These are phyloP conservation scores for Hemileccinum impolitum DNA, from an alignment of 768 basidiomycete genomes.

Conservation along the genomic window DNA sequence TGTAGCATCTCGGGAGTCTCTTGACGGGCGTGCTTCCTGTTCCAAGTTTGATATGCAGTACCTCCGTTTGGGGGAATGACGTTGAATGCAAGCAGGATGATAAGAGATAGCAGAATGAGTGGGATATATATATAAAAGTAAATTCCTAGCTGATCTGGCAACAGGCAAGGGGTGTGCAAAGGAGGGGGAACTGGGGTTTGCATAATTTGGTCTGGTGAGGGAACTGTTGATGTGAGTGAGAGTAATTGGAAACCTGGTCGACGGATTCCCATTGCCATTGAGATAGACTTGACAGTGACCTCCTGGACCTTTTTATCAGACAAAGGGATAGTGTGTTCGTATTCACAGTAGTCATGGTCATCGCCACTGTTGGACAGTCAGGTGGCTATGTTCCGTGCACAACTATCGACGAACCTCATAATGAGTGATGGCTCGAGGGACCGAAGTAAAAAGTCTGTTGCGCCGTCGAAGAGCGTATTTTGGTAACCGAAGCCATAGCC, in stretches of 20 bases:
- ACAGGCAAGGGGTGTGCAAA: conserved; percentile 64
- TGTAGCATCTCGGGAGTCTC: conserved; percentile 5
- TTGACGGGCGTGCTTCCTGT: conserved; percentile 6
- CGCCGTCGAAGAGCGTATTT: conserved; percentile 71
- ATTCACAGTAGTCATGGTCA: conserved; percentile 95
- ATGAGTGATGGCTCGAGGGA: conserved; percentile 62
- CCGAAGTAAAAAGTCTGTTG: conserved; percentile 64
- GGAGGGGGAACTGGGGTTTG: conserved; percentile 30
- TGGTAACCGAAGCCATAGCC: conserved; percentile 81
- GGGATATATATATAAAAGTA: conserved; percentile 75
- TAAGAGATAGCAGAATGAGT: conserved; percentile 56
- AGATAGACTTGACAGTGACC: conserved; percentile 85
- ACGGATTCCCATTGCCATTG: conserved; percentile 84
- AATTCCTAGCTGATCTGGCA: conserved; percentile 82
- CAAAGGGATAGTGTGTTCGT: conserved; percentile 42
- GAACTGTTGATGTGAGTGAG: conserved; percentile 52
- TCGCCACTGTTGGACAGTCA: conserved; percentile 59
- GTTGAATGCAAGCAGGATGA: conserved; percentile 38
- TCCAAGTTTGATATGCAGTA: conserved; percentile 6
- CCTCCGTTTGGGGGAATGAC: conserved; percentile 12
- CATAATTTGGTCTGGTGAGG: conserved; percentile 27
- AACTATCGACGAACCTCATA: conserved; percentile 55
- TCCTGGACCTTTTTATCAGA: conserved; percentile 48
- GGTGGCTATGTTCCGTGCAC: not conserved
- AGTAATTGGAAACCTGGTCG: conserved; percentile 89